Evolutionary conservation across 208 protist genomes (phyloP), one percentile per base, ranked within the genome.

Genomic region (Willaertia magna): DNA sequence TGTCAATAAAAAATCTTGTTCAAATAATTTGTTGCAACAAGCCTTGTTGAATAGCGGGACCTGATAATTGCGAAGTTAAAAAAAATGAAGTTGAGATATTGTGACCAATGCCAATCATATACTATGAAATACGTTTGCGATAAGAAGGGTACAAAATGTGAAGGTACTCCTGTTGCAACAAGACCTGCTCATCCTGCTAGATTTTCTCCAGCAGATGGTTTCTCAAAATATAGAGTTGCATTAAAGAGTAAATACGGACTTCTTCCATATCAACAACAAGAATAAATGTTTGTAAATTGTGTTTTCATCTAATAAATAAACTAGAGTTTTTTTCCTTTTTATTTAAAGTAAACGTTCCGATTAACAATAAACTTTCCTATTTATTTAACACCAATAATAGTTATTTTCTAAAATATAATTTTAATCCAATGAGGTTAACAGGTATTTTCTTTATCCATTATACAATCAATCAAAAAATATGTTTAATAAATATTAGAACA

Each of bases 201-300:
- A 79, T 97, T 97, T 88, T 96, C 94, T 87, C 95, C 95, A 14
- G 93, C 96, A 85, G 94, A 97, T 88, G 95, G 95, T 86, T 96
- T 93, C 89, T 95, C 92, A 87, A 92, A 93, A 39, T 91, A 97
- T 84, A 94, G 95, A 87, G 89, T 97, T 26, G 90, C 89, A 6
- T 94, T 97, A 86, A 97, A 97, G 91, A 90, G 93, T 74, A 93
- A 94, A 39, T 96, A 96, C 87, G 34, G 34, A 39, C 18, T 83
- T 40, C 18, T 83, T 12, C 78, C 78, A 55, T 39, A 44, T 6
- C 78, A 83, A 83, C 26, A 44, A 26, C 78, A 44, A 42, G 46
- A 39, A 43, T 18, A 83, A 83, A 22, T 39, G 26, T 55, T n/a
- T 55, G 22, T 83, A 83, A 83, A 59, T 51, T 81, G 40, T 74